Evolutionary conservation across 139 green algal species (phyloP), one percentile per base, ranked within the genome.

Genomic region (Chlamydomonas sp.): DNA sequence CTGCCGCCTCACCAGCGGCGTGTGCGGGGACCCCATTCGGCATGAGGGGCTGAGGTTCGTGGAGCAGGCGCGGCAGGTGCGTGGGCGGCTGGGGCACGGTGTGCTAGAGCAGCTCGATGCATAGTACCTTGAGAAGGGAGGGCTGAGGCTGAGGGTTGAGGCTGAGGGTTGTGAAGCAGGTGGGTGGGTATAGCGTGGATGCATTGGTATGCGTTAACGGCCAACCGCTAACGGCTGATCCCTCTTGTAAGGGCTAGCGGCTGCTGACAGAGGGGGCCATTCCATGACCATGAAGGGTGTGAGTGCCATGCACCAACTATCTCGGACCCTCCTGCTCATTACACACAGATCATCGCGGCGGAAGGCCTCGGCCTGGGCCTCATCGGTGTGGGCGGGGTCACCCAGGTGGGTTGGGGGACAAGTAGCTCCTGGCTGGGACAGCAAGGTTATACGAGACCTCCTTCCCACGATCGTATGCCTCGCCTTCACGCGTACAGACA

Each of bases 1-100:
- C 2, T 79, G 85, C 66, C 75, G 89, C 3, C 89, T 79, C 12
- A 78, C 84, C 73, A 90, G 84, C 58, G 84, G 89, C 6, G 89
- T 91, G 64, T 91, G 89, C 60, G 89, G 89, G 6, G 89, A 87
- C 7, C 84, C 89, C 59, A 89, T 91, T 31, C 84, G 89, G 8
- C 60, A 59, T 0, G 89, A 84, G 59, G 89, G 84, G 31, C 84
- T 89, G 60, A 61, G 77, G 1, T 91, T 89, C 74, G 84, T 91
- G 15, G 60, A 3, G 10, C 17, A 66, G 57, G 84, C 89, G 14
- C 63, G 89, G 12, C 31, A 80, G n/a, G 74, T 81, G 77, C 16
- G 71, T 4, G 7, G 2, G 71, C 5, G 12, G 14, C 49, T 12
- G 79, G 18, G 71, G 9, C 3, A 3, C 12, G 3, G 18, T 18